Base-by-base conservation (phyloP, 345 rosid genomes). In the Brassica incana region DNA sequence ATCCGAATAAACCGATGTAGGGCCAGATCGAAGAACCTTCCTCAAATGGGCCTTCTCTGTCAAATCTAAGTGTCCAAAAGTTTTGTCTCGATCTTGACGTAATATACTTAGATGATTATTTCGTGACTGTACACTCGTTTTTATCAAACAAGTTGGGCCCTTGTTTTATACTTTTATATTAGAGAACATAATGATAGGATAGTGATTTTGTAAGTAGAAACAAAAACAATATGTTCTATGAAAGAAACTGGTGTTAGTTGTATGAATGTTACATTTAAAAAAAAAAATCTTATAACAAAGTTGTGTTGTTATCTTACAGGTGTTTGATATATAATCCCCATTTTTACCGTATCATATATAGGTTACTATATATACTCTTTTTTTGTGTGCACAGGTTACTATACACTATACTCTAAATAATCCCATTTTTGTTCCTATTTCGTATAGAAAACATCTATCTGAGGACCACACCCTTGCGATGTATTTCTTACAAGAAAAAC, bases 31-130 rank as follows among this genome's bases (percentile, higher is more conserved):
- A 54, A 54, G 60, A 54, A 50, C 36, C 66, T 79, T 74, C 75
- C 36, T 61, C 48, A 74, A 50, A 74, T 74, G 78, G 78, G 82
- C 82, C 71, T 68, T 62, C 20, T 35, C 27, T 62, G 75, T 74
- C 78, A 36, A 74, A 68, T 73, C 65, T 7, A 33, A n/a, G 65
- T 68, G 65, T 48, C 74, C 32, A 60, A 3, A 10, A 12, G 6
- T 9, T 23, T 36, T 72, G 82, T 73, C 56, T 73, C 36, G 27
- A 9, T 67, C 64, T 59, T 33, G 40, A 73, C 64, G 59, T 67
- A 61, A 45, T n/a, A 11, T 69, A 5, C 30, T 36, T 59, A 63
- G 50, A 32, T 32, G 38, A 61, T 69, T 14, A 61, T 76, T 52
- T 61, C 5, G 67, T 30, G 27, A 29, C 23, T 58, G 45, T 64